Base-by-base conservation (phyloP, 23 red algal species). In the Agarophyton chilense region DNA sequence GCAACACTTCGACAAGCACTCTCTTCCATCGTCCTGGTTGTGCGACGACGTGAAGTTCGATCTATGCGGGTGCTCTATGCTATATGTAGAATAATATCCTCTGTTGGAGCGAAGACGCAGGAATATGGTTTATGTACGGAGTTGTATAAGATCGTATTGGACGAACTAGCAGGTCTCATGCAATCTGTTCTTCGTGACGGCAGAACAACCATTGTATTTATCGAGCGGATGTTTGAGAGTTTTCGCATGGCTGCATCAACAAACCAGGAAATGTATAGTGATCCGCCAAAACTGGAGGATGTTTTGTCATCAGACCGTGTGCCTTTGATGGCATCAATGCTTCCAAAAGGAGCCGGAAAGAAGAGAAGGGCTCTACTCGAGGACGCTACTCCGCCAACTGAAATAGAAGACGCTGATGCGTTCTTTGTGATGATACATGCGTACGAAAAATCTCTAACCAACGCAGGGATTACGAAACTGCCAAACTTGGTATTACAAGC, bases 171-270 rank as follows among this genome's bases (percentile, higher is more conserved):
- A 14, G 60, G 33, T 33, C 54, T 74, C 8, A 71, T 91, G 74
- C 51, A 41, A 24, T 52, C 25, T 12, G 53, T 91, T 19, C 46
- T 91, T 36, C 58, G 58, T 13, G 77, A 64, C 77, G 72, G 63
- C n/a, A 13, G 57, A 41, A 91, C 88, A 72, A 91, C 88, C 8
- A 91, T 91, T 72, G 77, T 91, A 0, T 67, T 40, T 26, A 91
- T 91, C 40, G 88, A 91, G 49, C 21, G 49, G 10, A 76, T 76
- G 62, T 91, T 91, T 61, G 88, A 91, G 19, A 91, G 77, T 57
- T 91, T 91, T 50, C 38, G 45, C 10, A 50, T 43, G 8, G 88
- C 61, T 5, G 75, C 77, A 36, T 45, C 19, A 46, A 35, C 46
- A 36, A 71, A 54, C 16, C 63, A 54, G 39, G 57, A 17, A 9